These are phyloP conservation scores for Trametes cinnabarina DNA, from an alignment of 768 basidiomycete genomes.

Conservation along the genomic window DNA sequence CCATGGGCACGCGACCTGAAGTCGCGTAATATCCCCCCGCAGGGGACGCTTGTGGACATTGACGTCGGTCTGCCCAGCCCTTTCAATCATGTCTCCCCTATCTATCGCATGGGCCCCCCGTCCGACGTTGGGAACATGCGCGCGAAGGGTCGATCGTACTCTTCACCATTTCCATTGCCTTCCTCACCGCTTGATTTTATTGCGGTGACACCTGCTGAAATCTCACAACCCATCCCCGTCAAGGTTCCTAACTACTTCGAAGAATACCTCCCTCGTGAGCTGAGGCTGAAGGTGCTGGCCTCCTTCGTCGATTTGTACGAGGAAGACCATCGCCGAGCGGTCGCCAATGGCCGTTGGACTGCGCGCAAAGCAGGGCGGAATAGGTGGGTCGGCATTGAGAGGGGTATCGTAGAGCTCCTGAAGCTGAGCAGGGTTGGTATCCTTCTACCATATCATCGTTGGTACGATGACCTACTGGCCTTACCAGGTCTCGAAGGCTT, in stretches of 20 bases:
- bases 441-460: background rate
- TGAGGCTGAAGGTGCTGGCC: conserved; percentile 59
- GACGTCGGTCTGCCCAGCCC: conserved; percentile 19
- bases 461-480: conserved; percentile 5
- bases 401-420: conserved; percentile 74
- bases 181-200: conserved; percentile 57
- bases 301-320: conserved; percentile 58
- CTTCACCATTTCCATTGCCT: conserved; percentile 55
- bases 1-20: conserved; percentile 45
- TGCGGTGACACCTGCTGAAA: conserved; percentile 46
- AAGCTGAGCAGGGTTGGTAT: conserved; percentile 72
- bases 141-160: conserved; percentile 59
- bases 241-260: conserved; percentile 62
- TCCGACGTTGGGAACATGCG: conserved; percentile 32
- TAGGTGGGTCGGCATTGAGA: conserved; percentile 75
- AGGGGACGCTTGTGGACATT: conserved; percentile 24
- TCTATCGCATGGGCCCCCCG: conserved; percentile 17
- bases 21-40: conserved; percentile 21
- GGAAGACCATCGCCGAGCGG: conserved; percentile 48
- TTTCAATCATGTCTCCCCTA: conserved; percentile 21
- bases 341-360: conserved; percentile 56
- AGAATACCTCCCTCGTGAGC: conserved; percentile 66
- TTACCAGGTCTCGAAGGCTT: conserved; percentile 69
- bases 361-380: conserved; percentile 56
- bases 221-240: conserved; percentile 49